Evolutionary conservation across 2,329 filamentous ascomycete genomes (phyloP).

Genomic region (Fusarium acutatum): DNA sequence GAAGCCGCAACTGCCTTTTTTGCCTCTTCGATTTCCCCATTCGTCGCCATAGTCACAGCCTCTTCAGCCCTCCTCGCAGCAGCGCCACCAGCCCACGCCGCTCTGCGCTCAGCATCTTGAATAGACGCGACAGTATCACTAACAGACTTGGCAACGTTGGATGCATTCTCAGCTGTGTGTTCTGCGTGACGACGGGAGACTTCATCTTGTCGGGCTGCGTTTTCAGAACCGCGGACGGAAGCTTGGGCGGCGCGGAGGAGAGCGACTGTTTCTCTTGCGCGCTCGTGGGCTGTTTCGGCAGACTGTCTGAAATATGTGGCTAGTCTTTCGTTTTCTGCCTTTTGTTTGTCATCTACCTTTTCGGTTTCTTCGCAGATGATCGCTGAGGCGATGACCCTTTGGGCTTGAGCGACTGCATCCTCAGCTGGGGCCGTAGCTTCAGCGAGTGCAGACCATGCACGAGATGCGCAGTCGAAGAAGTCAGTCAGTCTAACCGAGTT

Average conservation of each 20-base stretch:
- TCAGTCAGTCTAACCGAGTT: background rate
- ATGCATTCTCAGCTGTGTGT: background rate
- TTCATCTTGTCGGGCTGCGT: conserved; percentile 12
- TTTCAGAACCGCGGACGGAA: conserved; percentile 8
- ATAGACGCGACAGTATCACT: background rate
- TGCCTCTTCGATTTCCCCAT: conserved; percentile 7
- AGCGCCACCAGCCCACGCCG: conserved; percentile 8
- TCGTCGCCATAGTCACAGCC: conserved; percentile 9
- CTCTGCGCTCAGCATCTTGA: conserved; percentile 15
- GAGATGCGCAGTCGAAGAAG: conserved; percentile 20
- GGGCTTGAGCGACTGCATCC: conserved; percentile 18
- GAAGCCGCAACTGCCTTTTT: conserved; percentile 10
- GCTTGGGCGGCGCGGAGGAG: conserved; percentile 18
- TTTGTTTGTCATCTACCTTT: conserved; percentile 19
- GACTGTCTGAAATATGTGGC: conserved; percentile 19
- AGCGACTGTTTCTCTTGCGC: conserved; percentile 15
- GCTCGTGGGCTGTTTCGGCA: conserved; percentile 17
- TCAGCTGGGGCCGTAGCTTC: conserved; percentile 24
- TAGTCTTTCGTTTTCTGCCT: conserved; percentile 2
- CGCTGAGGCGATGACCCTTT: conserved; percentile 12
- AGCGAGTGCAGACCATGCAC: conserved; percentile 17
- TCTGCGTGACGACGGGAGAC: background rate
- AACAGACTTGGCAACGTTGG: background rate
- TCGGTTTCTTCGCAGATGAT: conserved; percentile 18
- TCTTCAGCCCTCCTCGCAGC: conserved; percentile 17